Evolutionary conservation across 2,329 filamentous ascomycete genomes (phyloP), one percentile per base, ranked within the genome.

Genomic region (Aspergillus melleus): DNA sequence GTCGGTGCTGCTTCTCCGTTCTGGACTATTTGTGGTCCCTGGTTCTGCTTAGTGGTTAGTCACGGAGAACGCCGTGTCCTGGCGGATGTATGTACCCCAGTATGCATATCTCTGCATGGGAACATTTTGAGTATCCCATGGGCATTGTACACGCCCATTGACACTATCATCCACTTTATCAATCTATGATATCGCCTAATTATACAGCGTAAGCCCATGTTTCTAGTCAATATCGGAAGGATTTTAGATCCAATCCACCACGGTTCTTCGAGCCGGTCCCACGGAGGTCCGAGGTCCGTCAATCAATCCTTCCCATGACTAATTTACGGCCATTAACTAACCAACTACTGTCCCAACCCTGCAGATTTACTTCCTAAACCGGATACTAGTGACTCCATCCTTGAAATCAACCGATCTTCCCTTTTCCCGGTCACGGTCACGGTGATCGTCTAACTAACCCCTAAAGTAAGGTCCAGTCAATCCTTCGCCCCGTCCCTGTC

Each of bases 391-490:
- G 36, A n/a, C 36, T 8, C 26, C 14, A 16, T 16, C 16, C 36
- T 6, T 42, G 39, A 42, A 56, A 46, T 50, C 47, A 14, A n/a
- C 20, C 19, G 30, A 44, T 56, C 54, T 47, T 22, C 44, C 44
- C 44, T 24, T 24, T 47, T 47, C 44, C 44, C 44, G 19, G 9
- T 22, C 44, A 49, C 44, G 19, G 9, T 22, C 44, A 49, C 20
- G 53, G 14, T 55, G 53, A 55, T 55, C 53, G 24, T 20, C 53
- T 55, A 20, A 22, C 53, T 49, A 16, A 47, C 44, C 44, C 44
- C 44, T 47, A 47, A 24, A 47, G 44, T 47, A 47, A 42, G 36
- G 36, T 42, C 36, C 36, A 42, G 36, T 42, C 36, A 5, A 47
- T 47, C 44, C 44, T 47, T 47, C 44, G 20, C 44, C 44, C 19